These are phyloP conservation scores for Rhizopogon sp. DNA, from an alignment of 768 basidiomycete species.

Conservation along the genomic window DNA sequence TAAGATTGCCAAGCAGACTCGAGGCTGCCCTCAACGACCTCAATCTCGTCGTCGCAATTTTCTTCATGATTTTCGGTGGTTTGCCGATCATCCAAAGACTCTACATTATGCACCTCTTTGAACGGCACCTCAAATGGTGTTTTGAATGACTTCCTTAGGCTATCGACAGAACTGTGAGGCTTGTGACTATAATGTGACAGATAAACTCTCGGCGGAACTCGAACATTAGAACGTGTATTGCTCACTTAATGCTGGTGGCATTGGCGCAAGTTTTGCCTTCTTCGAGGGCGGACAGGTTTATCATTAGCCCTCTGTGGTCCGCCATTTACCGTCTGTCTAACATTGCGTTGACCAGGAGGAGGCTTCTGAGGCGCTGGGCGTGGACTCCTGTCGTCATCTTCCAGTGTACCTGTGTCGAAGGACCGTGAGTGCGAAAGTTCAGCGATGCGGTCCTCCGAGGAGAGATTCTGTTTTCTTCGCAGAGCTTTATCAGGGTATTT, in stretches of 20 bases:
- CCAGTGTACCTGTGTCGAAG: neutral
- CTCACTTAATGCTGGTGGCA: conserved; percentile 22
- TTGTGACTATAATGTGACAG: conserved; percentile 37
- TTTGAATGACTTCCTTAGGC: conserved; percentile 46
- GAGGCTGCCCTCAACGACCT: conserved; percentile 1
- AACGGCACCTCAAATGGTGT: conserved; percentile 37
- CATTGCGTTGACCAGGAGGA: too few species aligned
- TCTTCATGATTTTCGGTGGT: neutral
- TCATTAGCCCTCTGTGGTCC: too few species aligned
- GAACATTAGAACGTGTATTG: neutral
- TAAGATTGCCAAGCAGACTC: conserved; percentile 6
- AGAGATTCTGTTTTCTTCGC: conserved; percentile 44
- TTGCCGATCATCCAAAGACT: neutral
- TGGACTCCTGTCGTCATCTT: neutral
- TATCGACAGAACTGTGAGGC: conserved; percentile 35
- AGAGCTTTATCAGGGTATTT: conserved; percentile 68
- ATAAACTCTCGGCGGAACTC: neutral
- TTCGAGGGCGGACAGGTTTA: too few species aligned
- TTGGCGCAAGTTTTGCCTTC: conserved; percentile 12
- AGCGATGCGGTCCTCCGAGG: conserved; percentile 31
- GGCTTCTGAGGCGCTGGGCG: too few species aligned
- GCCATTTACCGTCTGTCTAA: too few species aligned
- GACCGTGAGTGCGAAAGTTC: conserved; percentile 11
- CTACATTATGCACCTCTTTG: conserved; percentile 12
- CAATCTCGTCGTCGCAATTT: neutral